Percentiles rank a stretch among this genome's conserved stretches.
phyloP scores from a whole-genome alignment of 148 eudicot species.

The Camellia japonica region DNA sequence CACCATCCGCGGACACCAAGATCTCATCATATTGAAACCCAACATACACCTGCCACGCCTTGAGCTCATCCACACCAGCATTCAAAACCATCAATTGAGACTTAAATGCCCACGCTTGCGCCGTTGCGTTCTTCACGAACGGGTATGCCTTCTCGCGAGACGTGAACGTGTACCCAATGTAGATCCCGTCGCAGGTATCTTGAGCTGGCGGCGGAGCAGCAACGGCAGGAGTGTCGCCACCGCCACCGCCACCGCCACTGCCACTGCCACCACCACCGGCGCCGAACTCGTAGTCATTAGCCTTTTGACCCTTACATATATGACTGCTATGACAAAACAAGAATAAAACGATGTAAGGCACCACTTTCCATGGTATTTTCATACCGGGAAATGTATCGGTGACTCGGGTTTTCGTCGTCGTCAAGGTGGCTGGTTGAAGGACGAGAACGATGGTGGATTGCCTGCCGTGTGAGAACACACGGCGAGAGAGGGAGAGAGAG shows the following conservation, averaged over 20 bases:
- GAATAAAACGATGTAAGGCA: background rate
- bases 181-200: conserved; percentile 42
- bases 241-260: background rate
- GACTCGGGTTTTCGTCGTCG: no score
- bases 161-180: conserved; percentile 35
- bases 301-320: background rate
- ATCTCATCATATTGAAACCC: conserved; percentile 53
- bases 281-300: conserved; percentile 7
- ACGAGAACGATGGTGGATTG: no score
- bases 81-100: conserved; percentile 36
- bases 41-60: conserved; percentile 45
- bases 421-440: no score
- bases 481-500: conserved; percentile 20
- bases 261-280: background rate
- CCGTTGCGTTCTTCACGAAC: conserved; percentile 40
- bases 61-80: conserved; percentile 41
- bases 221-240: background rate
- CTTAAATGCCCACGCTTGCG: conserved; percentile 56
- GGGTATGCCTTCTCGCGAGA: conserved; percentile 48
- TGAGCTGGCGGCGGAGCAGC: conserved; percentile 22
- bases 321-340: background rate
- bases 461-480: conserved; percentile 24
- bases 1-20: conserved; percentile 42
- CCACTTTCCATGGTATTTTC: conserved; percentile 28
- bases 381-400: conserved; percentile 14